phyloP scores from a whole-genome alignment of 441 rosid species.

The Croton laevigatus region DNA sequence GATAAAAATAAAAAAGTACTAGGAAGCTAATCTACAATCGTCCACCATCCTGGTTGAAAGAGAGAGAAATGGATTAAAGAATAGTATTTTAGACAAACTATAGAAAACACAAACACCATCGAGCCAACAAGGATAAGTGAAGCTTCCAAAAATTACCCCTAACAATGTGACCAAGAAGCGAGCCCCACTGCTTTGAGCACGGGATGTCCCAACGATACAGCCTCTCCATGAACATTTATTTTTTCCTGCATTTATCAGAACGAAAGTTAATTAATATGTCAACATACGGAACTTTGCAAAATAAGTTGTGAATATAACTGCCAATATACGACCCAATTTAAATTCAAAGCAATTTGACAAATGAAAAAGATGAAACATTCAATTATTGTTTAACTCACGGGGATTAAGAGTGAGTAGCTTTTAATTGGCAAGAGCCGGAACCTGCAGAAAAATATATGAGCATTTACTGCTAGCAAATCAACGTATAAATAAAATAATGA shows the following conservation, averaged over 20 bases:
- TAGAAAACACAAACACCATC: background rate
- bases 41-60: too few relatives aligned
- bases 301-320: constrained; percentile 1
- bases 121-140: background rate
- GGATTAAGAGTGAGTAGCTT: constrained; percentile 72
- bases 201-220: constrained; percentile 95
- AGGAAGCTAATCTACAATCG: background rate
- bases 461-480: constrained; percentile 9
- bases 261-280: constrained; percentile 14
- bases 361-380: background rate
- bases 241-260: constrained; percentile 48
- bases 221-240: constrained; percentile 90
- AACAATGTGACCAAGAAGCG: constrained; percentile 83
- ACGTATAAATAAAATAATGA: constrained; percentile 1
- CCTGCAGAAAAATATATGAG: constrained; percentile 45
- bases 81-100: background rate
- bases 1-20: background rate
- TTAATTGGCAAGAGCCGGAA: constrained; percentile 90
- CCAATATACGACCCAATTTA: background rate
- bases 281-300: constrained; percentile 6
- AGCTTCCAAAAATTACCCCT: constrained; percentile 58
- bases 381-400: constrained; percentile 45
- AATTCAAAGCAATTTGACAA: background rate
- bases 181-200: constrained; percentile 98
- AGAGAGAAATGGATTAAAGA: background rate